phyloP scores from a whole-genome alignment of 192 early-diverging fungal genomes.

The Bifiguratus adelaidae region DNA sequence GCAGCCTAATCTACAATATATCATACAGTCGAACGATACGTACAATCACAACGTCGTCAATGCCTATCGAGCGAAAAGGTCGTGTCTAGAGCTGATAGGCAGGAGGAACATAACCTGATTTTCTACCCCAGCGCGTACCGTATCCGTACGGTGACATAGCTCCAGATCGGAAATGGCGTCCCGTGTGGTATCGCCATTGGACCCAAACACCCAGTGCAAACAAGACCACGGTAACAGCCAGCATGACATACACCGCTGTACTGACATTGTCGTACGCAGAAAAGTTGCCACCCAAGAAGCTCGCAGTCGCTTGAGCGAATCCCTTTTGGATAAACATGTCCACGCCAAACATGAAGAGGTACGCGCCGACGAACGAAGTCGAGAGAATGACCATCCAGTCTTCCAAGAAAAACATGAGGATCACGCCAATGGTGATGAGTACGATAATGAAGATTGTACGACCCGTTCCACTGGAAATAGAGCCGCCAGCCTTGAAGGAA shows the following conservation, averaged over 20 bases:
- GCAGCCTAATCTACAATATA: too few species aligned
- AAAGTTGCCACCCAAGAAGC: too few species aligned
- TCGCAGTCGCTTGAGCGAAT: constrained; percentile 10
- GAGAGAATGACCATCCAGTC: constrained; percentile 24
- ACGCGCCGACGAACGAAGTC: constrained; percentile 39
- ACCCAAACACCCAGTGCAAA: background rate
- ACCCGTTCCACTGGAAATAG: background rate
- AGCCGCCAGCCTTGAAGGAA: background rate
- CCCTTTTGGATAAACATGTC: constrained; percentile 40
- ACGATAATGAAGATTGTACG: constrained; percentile 7
- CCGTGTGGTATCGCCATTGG: background rate
- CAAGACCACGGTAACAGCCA: background rate
- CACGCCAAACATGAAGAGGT: constrained; percentile 31
- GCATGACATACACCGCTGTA: background rate
- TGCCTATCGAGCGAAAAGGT: too few species aligned
- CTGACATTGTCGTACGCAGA: background rate
- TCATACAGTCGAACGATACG: too few species aligned
- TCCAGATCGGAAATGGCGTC: background rate
- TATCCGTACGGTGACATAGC: background rate
- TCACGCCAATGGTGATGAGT: constrained; percentile 19
- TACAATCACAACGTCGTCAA: too few species aligned
- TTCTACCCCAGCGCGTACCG: background rate
- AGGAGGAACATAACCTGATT: too few species aligned
- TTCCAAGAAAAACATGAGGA: constrained; percentile 27
- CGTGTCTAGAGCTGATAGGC: too few species aligned